Evolutionary conservation across 495 filamentous ascomycete genomes (phyloP), one percentile per base, ranked within the genome.

Genomic region (Penicillium verhagenii): DNA sequence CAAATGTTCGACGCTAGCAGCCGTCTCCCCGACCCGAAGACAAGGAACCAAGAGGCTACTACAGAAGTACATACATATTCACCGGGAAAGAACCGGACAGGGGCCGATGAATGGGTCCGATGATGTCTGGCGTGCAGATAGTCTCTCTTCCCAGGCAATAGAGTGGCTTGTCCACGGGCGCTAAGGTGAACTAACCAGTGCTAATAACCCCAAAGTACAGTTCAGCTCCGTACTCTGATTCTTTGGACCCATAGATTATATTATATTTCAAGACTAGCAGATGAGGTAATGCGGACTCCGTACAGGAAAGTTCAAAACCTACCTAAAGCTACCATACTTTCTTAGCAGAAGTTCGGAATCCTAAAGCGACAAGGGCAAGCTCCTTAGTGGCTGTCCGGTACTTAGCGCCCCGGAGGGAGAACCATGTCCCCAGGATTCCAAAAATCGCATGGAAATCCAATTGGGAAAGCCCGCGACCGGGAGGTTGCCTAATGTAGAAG

Each of bases 21-120:
- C 19, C 33, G 33, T 35, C 33, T 35, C 33, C 33, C 33, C 33
- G 33, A n/a, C 33, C 33, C 33, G 33, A n/a, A n/a, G 14, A 35
- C 13, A n/a, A 35, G 19, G 25, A 33, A 46, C 19, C 39, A 21
- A 37, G 33, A 28, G 24, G n/a, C n/a, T n/a, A n/a, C n/a, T n/a
- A n/a, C n/a, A n/a, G 18, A 31, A 31, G 11, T 20, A 16, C n/a
- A 26, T 38, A 29, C 16, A 44, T 43, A 42, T 16, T 10, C n/a
- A 26, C 50, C 50, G 50, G 46, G 40, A 19, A 45, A 35, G 39
- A 33, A 42, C 39, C 50, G 50, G 50, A 53, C 25, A 46, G 26
- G 29, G 40, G 26, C 50, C 50, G 50, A n/a, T 2, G 28, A 14
- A 45, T 45, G 50, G 39, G 20, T 18, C n/a, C 39, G n/a, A 11